phyloP scores from a whole-genome alignment of 169 alveolate genomes.

The Amoebophrya sp. region DNA sequence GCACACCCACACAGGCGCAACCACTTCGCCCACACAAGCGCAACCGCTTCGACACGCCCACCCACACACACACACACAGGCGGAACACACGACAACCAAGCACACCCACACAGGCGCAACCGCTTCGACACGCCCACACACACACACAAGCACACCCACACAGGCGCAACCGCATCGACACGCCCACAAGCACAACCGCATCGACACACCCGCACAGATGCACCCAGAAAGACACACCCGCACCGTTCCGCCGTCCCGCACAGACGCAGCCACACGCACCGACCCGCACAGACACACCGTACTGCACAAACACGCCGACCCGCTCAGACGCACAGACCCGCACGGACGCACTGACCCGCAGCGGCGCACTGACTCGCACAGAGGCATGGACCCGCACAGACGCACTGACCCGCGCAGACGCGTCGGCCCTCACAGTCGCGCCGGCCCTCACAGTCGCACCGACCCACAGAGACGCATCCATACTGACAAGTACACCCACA shows the following conservation, averaged over 20 bases:
- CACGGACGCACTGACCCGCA: background rate
- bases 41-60: no score
- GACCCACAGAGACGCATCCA: background rate
- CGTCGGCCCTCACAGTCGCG: background rate
- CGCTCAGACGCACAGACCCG: background rate
- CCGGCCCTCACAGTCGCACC: background rate
- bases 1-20: no score
- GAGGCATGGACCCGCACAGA: background rate
- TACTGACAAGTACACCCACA: background rate
- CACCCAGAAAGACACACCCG: background rate
- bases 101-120: background rate
- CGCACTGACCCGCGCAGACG: background rate
- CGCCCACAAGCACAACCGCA: background rate
- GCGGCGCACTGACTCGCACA: background rate
- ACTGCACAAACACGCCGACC: background rate
- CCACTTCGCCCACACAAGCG: no score
- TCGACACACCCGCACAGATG: background rate
- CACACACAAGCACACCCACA: background rate
- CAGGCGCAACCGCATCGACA: background rate
- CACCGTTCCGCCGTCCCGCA: background rate
- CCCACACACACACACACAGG: no score
- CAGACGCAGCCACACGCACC: background rate
- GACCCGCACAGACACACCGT: background rate
- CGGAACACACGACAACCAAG: no score
- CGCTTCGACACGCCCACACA: background rate